These are phyloP conservation scores for Leptoxyphium fumago DNA, from an alignment of 2,329 filamentous ascomycete genomes.

Conservation along the genomic window DNA sequence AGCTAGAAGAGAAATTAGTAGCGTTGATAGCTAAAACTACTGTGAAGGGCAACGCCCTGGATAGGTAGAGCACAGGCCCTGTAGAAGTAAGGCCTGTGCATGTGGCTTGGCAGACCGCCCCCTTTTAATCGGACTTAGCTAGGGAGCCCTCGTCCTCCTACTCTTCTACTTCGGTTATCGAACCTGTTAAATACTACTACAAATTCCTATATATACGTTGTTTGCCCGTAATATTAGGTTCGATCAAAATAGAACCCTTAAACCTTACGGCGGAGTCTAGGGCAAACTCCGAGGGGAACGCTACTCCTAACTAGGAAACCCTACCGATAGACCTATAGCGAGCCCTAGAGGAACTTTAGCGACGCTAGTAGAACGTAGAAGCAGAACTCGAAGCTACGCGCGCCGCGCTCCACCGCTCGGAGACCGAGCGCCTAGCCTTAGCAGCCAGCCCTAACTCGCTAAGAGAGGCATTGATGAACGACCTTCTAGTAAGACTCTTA, in stretches of 20 bases:
- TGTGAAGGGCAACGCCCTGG: too few relatives aligned
- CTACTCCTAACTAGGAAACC: background rate
- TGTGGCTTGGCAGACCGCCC: too few relatives aligned
- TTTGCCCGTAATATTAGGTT: constrained; percentile 6
- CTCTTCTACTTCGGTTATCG: too few relatives aligned
- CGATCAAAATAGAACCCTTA: background rate
- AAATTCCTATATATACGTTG: too few relatives aligned
- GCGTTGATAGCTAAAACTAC: too few relatives aligned
- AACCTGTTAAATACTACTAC: constrained; percentile 2
- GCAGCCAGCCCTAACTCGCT: background rate
- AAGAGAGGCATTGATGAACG: background rate
- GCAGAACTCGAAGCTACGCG: background rate
- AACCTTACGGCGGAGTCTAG: background rate
- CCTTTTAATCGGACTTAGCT: too few relatives aligned
- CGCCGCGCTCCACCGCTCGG: background rate
- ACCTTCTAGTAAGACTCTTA: background rate
- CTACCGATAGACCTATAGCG: background rate
- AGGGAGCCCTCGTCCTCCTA: too few relatives aligned
- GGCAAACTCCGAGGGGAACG: background rate
- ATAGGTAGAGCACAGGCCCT: too few relatives aligned
- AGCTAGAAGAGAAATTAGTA: too few relatives aligned
- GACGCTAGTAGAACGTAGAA: constrained; percentile 1
- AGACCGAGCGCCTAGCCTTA: background rate
- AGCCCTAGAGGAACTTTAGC: background rate
- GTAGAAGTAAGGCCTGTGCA: too few relatives aligned